Evolutionary conservation across 1,284 basidiomycete species (phyloP).

Genomic region (Ceratobasidium sp.): DNA sequence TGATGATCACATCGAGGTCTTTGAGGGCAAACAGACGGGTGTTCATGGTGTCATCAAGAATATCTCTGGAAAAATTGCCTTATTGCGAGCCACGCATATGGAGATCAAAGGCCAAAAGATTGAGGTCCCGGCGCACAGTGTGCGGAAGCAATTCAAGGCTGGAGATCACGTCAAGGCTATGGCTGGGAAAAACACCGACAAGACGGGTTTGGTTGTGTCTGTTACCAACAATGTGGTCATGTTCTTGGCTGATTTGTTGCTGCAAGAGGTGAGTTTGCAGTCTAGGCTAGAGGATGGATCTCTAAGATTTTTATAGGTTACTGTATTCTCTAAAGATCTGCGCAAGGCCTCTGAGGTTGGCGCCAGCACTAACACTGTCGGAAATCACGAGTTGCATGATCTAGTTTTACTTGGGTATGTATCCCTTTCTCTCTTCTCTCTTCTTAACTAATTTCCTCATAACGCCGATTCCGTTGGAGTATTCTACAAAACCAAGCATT

Average conservation of each 20-base stretch:
- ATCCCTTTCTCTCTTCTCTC: slow-evolving; percentile 23
- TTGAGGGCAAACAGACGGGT: slow-evolving; percentile 95
- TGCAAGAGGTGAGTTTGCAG: slow-evolving; percentile 79
- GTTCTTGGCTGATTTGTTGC: slow-evolving; percentile 96
- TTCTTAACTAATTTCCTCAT: slow-evolving; percentile 46
- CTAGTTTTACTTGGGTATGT: slow-evolving; percentile 95
- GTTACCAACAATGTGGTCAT: slow-evolving; percentile 93
- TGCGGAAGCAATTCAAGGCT: slow-evolving; percentile 94
- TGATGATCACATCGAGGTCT: slow-evolving; percentile 97
- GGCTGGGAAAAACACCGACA: slow-evolving; percentile 92
- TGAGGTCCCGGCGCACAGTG: slow-evolving; percentile 89
- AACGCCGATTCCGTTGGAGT: slow-evolving; percentile 95
- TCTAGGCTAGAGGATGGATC: slow-evolving; percentile 28
- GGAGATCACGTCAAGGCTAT: slow-evolving; percentile 99
- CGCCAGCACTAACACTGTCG: slow-evolving; percentile 87
- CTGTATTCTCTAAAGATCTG: slow-evolving; percentile 97
- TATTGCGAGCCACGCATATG: slow-evolving; percentile 82
- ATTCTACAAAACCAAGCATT: slow-evolving; percentile 98
- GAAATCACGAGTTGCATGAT: slow-evolving; percentile 96
- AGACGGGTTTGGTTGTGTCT: slow-evolving; percentile 95
- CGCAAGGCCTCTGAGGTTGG: slow-evolving; percentile 98
- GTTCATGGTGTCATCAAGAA: slow-evolving; percentile 93
- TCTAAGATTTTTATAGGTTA: slow-evolving; percentile 70
- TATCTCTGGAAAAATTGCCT: slow-evolving; percentile 88
- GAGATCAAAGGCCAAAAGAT: slow-evolving; percentile 87